These are phyloP conservation scores for Neltuma alba DNA, from an alignment of 306 rosid species.

Conservation along the genomic window DNA sequence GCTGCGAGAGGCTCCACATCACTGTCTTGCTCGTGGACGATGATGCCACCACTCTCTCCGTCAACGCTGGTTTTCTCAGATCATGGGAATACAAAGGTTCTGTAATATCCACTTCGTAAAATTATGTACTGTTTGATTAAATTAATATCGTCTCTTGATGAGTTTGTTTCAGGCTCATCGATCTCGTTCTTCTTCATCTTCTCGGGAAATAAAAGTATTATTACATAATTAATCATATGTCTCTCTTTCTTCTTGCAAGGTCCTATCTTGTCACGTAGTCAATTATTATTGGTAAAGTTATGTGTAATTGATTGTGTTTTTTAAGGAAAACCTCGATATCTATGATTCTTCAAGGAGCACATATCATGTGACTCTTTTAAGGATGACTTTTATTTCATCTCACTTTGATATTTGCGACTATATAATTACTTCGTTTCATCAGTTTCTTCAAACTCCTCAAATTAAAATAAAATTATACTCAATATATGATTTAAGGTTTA, in stretches of 20 bases:
- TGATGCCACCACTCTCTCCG: constrained; percentile 52
- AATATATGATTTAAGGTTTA: too few relatives aligned
- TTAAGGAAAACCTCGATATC: background rate
- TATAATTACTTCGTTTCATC: background rate
- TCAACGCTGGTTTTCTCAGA: constrained; percentile 54
- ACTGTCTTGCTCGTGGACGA: constrained; percentile 69
- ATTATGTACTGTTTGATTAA: background rate
- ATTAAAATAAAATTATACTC: background rate
- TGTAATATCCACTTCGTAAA: background rate
- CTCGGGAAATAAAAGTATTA: background rate
- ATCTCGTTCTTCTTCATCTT: too few relatives aligned
- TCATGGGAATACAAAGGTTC: constrained; percentile 4
- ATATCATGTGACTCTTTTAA: background rate
- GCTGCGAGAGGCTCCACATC: constrained; percentile 33
- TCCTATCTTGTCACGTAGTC: too few relatives aligned
- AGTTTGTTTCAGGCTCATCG: too few relatives aligned
- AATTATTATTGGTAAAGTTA: too few relatives aligned
- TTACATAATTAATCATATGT: background rate
- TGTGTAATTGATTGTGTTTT: background rate
- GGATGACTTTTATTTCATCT: background rate
- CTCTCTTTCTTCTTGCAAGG: too few relatives aligned
- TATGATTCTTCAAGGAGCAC: background rate
- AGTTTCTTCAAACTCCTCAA: background rate
- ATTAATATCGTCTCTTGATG: too few relatives aligned
- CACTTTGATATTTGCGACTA: background rate